Evolutionary conservation across 2,329 filamentous ascomycete species (phyloP), one percentile per base, ranked within the genome.

Genomic region (Lachnum nothofagi): DNA sequence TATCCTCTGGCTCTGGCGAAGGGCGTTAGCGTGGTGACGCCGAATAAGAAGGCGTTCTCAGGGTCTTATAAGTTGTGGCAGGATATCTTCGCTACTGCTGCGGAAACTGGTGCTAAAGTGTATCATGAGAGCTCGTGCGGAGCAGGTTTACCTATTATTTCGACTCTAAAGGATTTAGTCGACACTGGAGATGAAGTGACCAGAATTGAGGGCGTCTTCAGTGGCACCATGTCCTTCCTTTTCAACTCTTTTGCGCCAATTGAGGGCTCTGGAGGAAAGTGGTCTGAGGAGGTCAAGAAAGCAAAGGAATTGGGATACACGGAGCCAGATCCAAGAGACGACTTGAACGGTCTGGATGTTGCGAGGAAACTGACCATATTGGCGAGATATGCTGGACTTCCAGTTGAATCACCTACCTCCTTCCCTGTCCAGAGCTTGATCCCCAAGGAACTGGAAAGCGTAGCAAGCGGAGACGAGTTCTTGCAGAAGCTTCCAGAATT

Each of bases 41-140:
- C 93, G 37, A 98, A 97, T 77, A 98, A 98, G 76, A 98, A 98
- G 72, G 91, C 87, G 12, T 98, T 98, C 71, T 94, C 89, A 0
- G 83, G 86, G 49, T 82, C 80, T 39, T 83, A 88, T 62, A 75
- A 82, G 60, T 74, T 95, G 48, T 98, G 91, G 91, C 79, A 88
- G 63, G 81, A 86, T 55, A 96, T 98, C 65, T 94, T 95, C 69
- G 71, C 74, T 3, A 78, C 88, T 1, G 85, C 90, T 1, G 75
- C 78, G 41, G 75, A 78, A 24, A 80, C 79, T 1, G 86, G 85
- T 37, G 88, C 91, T 37, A 86, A 89, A 65, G 77, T 97, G 51
- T 97, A 93, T 76, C 93, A 98, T 68, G 93, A 98, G 72, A 91
- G 88, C 34, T 93, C 89, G 9, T 90, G 95, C 19, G 93, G 93